Conservation (phyloP, 208 protist genomes). For the Wallacemonas rigidus region DNA sequence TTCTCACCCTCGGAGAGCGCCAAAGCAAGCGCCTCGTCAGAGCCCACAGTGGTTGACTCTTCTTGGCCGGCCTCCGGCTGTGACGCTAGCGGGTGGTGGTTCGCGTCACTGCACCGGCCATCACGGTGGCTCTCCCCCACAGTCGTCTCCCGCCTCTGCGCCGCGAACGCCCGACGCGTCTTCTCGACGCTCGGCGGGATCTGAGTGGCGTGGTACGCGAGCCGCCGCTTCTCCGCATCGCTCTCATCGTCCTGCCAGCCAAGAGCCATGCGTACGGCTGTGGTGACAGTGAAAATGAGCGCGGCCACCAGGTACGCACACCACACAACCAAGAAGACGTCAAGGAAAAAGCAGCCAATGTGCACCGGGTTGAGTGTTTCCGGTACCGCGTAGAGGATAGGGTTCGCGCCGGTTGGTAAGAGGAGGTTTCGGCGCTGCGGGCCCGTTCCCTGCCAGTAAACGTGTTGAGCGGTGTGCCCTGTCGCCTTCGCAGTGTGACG, state of each 20-base stretch:
- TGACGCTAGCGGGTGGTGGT: too few relatives aligned
- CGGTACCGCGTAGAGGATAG: conserved; percentile 65
- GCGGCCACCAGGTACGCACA: conserved; percentile 44
- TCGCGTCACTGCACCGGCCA: too few relatives aligned
- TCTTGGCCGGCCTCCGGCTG: too few relatives aligned
- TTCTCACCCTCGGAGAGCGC: background rate
- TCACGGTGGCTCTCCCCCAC: background rate
- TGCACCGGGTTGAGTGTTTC: conserved; percentile 35
- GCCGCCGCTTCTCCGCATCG: conserved; percentile 23
- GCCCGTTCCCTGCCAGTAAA: conserved; percentile 24
- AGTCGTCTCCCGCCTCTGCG: background rate
- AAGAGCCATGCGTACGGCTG: conserved; percentile 34
- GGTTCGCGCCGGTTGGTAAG: conserved; percentile 37
- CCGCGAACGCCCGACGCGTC: conserved; percentile 9
- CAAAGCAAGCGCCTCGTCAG: background rate
- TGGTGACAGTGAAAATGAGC: conserved; percentile 29
- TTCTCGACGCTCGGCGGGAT: conserved; percentile 24
- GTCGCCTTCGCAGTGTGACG: too few relatives aligned
- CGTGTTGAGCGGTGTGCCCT: too few relatives aligned
- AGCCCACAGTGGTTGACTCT: background rate
- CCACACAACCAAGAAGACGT: conserved; percentile 20
- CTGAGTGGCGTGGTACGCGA: conserved; percentile 42
- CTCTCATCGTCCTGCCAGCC: conserved; percentile 28
- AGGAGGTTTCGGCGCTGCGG: conserved; percentile 36
- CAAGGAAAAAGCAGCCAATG: conserved; percentile 32